Percentiles rank a stretch among this genome's conserved stretches.
Evolutionary conservation across 1,284 basidiomycete genomes (phyloP).

Genomic region (Inonotus obliquus): DNA sequence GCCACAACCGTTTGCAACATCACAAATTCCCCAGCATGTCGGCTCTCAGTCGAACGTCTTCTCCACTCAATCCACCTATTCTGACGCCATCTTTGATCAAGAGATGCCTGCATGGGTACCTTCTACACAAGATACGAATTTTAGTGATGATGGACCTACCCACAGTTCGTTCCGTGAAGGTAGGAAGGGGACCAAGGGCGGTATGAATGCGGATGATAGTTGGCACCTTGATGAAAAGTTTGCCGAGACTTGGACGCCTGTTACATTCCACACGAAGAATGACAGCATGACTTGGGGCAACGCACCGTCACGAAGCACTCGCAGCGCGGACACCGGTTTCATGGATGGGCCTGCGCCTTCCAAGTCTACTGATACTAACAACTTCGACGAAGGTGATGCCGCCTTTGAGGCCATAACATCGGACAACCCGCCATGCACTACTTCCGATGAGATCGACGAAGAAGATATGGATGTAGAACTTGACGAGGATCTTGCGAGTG

Average conservation of each 20-base stretch:
- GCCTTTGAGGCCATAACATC: not conserved
- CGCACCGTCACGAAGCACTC: conserved; percentile 35
- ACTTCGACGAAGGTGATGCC: not conserved
- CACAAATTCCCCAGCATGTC: conserved; percentile 31
- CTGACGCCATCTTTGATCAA: conserved; percentile 47
- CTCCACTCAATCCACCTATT: conserved; percentile 44
- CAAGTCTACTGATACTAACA: not conserved
- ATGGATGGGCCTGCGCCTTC: conserved; percentile 5
- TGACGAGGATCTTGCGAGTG: conserved; percentile 27
- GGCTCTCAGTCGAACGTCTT: conserved; percentile 40
- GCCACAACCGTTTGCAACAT: conserved; percentile 33
- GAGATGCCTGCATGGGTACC: conserved; percentile 49
- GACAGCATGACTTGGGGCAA: conserved; percentile 72
- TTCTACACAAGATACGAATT: conserved; percentile 55
- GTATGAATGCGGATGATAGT: conserved; percentile 58
- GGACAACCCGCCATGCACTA: conserved; percentile 19
- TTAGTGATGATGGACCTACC: conserved; percentile 36
- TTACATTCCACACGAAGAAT: conserved; percentile 40
- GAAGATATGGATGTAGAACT: conserved; percentile 33
- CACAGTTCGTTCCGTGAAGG: conserved; percentile 17
- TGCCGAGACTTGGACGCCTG: conserved; percentile 52
- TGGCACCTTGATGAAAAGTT: conserved; percentile 68
- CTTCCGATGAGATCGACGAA: conserved; percentile 9
- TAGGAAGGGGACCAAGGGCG: conserved; percentile 24
- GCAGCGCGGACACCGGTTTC: conserved; percentile 27